Evolutionary conservation across 805 yeast species (phyloP), one percentile per base, ranked within the genome.

Genomic region (Candida ficus): DNA sequence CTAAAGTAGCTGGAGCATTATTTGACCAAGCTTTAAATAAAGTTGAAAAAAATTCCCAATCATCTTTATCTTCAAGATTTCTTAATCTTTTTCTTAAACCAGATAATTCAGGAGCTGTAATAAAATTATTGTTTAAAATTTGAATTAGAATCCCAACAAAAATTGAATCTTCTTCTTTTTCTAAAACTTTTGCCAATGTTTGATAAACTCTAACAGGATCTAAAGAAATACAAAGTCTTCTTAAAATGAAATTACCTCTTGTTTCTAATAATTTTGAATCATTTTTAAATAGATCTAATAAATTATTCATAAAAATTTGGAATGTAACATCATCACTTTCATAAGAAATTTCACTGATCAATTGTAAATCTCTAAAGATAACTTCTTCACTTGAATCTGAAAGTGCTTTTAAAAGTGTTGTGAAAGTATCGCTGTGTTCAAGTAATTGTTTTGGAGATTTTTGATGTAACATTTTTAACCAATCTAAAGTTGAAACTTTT

Each of bases 11-110:
- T 2, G 95, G 89, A 0, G 96, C 80, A 57, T 88, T 91, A 45
- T 83, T 82, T 49, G 95, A 80, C 99, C 99, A 93, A 43, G 95
- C 80, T 54, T 78, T 80, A 63, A 91, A 93, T 41, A 93, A 66
- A 1, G 81, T 67, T 21, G 83, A 73, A 58, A 93, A 93, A 30
- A 90, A 68, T 18, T 70, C 61, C 68, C 81, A 77, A 42, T 86
- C 93, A 28, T 76, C 79, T 19, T 67, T 48, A 28, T 74, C 71
- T 38, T 82, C 86, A n/a, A 80, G 62, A 57, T 62, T 72, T 59
- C 80, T 71, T 38, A 91, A 65, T 52, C 83, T 76, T 43, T 75
- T 77, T 39, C 99, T 74, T 47, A 93, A 69, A 3, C 70, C 68
- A 0, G 76, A 62, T 37, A 93, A 69, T 54, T 93, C 98, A 2